Base-by-base conservation (phyloP, 148 eudicot species). In the Chenopodium album region DNA sequence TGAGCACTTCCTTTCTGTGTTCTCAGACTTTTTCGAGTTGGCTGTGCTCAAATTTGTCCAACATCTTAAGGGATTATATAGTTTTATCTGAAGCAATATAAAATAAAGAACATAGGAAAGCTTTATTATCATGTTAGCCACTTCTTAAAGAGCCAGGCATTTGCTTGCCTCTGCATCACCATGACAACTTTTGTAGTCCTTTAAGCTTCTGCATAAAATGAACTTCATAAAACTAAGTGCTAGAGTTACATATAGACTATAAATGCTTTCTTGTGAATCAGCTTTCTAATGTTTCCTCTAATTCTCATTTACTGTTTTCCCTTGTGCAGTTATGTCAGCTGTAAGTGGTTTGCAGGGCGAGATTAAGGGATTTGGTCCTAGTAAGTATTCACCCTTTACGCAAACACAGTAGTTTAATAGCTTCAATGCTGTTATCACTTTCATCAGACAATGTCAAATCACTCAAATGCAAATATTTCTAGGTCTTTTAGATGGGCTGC, bases 281-380 rank as follows among this genome's bases (percentile, higher is more conserved):
- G 32, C 32, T 31, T 31, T 31, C 32, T 31, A 31, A 31, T 31
- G 1, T 31, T 31, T 4, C 7, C 73, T 28, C 28, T 28, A 28
- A 28, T 28, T 28, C 28, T 28, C 28, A 28, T 28, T 28, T 28
- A 28, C 28, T 31, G 1, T 31, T 31, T 4, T 1, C 73, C 66
- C 60, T 80, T 46, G 87, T 85, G 88, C 98, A 96, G 99, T 96
- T 72, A 89, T 96, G 97, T 96, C 99, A 82, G 98, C 99, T 81
- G 99, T 94, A 85, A 96, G 98, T 81, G 99, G 99, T 80, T 82
- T 96, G 82, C 91, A 94, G 85, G 99, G 97, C 71, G 78, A 89
- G 85, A 85, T 96, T 47, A 85, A 88, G n/a, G 99, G 99, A 75
- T 92, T 96, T 76, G 95, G 88, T 81, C 85, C 98, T 81, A 84